Conservation (phyloP, 331 rosid genomes). For the Quercus lobata region DNA sequence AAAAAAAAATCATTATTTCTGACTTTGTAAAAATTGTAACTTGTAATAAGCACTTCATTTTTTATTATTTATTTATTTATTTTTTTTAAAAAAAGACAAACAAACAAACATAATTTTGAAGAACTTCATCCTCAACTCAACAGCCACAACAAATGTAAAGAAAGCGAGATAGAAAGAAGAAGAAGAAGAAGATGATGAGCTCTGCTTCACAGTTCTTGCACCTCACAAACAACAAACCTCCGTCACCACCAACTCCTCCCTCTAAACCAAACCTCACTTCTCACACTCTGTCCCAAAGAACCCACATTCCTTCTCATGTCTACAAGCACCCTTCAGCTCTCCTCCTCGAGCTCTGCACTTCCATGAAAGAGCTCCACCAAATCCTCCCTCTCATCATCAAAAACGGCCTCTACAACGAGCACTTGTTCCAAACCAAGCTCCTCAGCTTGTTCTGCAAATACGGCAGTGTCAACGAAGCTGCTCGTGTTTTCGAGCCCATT, state of each 20-base stretch:
- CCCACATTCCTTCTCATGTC: slow-evolving; percentile 71
- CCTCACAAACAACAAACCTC: slow-evolving; percentile 4
- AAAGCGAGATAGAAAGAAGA: neutral
- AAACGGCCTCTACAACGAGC: slow-evolving; percentile 66
- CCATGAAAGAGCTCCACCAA: slow-evolving; percentile 68
- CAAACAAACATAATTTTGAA: neutral
- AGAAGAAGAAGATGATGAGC: slow-evolving; percentile 38
- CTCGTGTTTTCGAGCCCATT: slow-evolving; percentile 63
- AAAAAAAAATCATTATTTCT: too few species aligned
- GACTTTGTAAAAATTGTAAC: too few species aligned
- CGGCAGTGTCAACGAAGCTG: slow-evolving; percentile 57
- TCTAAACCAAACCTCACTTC: slow-evolving; percentile 3
- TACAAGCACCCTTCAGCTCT: slow-evolving; percentile 83
- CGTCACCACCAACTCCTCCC: slow-evolving; percentile 6
- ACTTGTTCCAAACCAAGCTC: slow-evolving; percentile 82
- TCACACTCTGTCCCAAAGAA: slow-evolving; percentile 54
- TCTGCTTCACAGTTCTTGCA: slow-evolving; percentile 24
- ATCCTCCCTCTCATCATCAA: slow-evolving; percentile 66
- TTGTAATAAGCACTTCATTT: neutral
- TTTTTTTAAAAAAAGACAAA: neutral
- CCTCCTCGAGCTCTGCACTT: slow-evolving; percentile 78
- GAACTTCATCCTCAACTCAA: neutral
- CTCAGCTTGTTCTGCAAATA: slow-evolving; percentile 73
- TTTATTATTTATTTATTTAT: too few species aligned
- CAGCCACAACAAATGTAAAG: neutral